Evolutionary conservation across 1,284 basidiomycete species (phyloP), one percentile per base, ranked within the genome.

Genomic region (Paramarasmius palmivorus): DNA sequence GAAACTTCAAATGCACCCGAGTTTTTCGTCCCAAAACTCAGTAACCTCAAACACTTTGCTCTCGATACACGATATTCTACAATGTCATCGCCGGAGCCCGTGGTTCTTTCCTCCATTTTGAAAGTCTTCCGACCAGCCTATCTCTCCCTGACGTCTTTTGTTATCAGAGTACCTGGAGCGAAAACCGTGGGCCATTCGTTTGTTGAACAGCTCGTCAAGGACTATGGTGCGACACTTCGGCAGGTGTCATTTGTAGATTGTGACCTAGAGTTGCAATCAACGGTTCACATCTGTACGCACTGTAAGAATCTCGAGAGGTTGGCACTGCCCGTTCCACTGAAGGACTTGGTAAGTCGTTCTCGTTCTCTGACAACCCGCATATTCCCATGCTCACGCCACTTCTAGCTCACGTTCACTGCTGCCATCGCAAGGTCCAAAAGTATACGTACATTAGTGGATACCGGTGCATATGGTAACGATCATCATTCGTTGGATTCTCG

Each of bases 281-380:
- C 84, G 12, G 54, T 60, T 22, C 59, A 61, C 20, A 73, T 87
- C 17, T 79, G 76, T 59, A 64, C 66, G 34, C 57, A 61, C 15
- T 84, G 82, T 60, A 56, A 61, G 9, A 60, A 68, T 25, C 70
- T 88, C 14, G 77, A 84, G 62, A 69, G 76, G 50, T 65, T 87
- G 10, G 76, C 76, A 42, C 57, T 86, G 17, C 67, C 74, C 17
- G 61, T 86, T 8, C 78, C 82, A 2, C 65, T 73, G 51, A 79
- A 75, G 59, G 77, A 83, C 5, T 62, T 82, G 22, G 83, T 84
- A 51, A 55, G 78, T 66, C 7, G 36, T 10, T 7, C 25, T 2
- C 23, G 15, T 20, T 44, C 10, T 25, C 14, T 48, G 32, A 32
- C 20, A 5, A 41, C 34, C 40, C 14, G 50, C n/a, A 9, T 38